Percentiles rank a stretch among this genome's conserved stretches.
Evolutionary conservation across 1,284 basidiomycete species (phyloP).

Genomic region (Coniferiporia sulphurascens): DNA sequence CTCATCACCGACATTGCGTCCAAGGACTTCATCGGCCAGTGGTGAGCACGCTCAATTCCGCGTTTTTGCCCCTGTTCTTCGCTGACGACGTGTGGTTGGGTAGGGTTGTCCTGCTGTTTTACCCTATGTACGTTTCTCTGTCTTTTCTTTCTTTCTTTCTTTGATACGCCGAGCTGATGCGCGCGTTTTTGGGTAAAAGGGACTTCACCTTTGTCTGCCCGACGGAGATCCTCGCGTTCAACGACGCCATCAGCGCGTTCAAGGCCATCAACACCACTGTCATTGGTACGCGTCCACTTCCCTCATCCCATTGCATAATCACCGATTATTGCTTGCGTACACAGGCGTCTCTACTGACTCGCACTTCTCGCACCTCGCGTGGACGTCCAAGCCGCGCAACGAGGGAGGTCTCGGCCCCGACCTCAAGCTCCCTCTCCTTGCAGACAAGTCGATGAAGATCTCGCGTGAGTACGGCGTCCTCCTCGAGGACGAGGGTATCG

Average conservation of each 20-base stretch:
- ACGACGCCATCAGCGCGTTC: slow-evolving; percentile 76
- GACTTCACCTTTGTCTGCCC: slow-evolving; percentile 88
- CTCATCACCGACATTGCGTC: slow-evolving; percentile 73
- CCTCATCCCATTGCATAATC: slow-evolving; percentile 1
- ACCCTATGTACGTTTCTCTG: slow-evolving; percentile 60
- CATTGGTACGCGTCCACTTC: slow-evolving; percentile 48
- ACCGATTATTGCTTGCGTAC: slow-evolving; percentile 1
- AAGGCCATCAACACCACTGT: slow-evolving; percentile 68
- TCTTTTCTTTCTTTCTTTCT: slow-evolving; percentile 22
- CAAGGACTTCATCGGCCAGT: slow-evolving; percentile 74
- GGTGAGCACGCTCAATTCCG: slow-evolving; percentile 25
- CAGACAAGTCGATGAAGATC: slow-evolving; percentile 66
- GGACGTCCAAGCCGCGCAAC: slow-evolving; percentile 75
- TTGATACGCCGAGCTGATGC: neutral
- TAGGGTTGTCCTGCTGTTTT: slow-evolving; percentile 71
- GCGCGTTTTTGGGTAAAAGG: slow-evolving; percentile 31
- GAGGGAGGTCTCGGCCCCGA: slow-evolving; percentile 85
- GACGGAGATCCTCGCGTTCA: slow-evolving; percentile 91
- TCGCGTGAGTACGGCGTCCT: slow-evolving; percentile 80
- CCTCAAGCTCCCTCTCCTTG: slow-evolving; percentile 74
- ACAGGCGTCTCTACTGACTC: slow-evolving; percentile 81
- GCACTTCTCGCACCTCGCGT: slow-evolving; percentile 83
- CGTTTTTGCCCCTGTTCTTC: no score
- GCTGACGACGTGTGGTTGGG: no score
- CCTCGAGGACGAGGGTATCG: slow-evolving; percentile 79